Percentiles rank a stretch among this genome's conserved stretches.
Evolutionary conservation across 495 filamentous ascomycete genomes (phyloP).

Genomic region (Talaromyces proteolyticus): DNA sequence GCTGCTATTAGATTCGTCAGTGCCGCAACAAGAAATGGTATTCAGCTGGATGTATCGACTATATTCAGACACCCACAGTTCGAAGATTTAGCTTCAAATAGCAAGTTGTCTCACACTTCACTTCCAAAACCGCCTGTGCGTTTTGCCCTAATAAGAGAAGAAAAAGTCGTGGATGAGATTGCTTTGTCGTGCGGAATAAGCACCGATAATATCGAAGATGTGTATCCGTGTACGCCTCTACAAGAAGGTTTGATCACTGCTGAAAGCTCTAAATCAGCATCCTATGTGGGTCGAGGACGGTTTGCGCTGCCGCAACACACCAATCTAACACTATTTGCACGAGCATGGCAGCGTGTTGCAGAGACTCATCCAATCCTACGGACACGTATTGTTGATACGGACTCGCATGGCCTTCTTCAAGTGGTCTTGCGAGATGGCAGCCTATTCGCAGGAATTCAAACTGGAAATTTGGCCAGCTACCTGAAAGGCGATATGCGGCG

Average conservation of each 20-base stretch:
- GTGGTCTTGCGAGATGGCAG: conserved; percentile 43
- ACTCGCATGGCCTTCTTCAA: conserved; percentile 42
- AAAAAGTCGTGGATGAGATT: conserved; percentile 38
- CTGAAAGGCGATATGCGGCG: neutral
- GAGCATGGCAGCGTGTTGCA: neutral
- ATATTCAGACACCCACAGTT: conserved; percentile 13
- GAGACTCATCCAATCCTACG: conserved; percentile 32
- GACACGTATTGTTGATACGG: conserved; percentile 48
- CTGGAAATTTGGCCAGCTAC: neutral
- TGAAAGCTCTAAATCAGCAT: conserved; percentile 28
- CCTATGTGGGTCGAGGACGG: conserved; percentile 5
- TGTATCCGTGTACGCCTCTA: conserved; percentile 50
- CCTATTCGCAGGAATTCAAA: conserved; percentile 6
- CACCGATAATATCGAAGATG: conserved; percentile 39
- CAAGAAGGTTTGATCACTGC: conserved; percentile 55
- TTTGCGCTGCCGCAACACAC: conserved; percentile 33
- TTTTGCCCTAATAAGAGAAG: conserved; percentile 37
- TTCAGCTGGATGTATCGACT: conserved; percentile 13
- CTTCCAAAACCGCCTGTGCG: conserved; percentile 23
- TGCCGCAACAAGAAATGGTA: conserved; percentile 2
- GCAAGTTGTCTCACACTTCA: conserved; percentile 5
- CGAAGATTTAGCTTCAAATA: conserved; percentile 16
- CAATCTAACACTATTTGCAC: conserved; percentile 17
- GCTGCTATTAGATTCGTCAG: conserved; percentile 45
- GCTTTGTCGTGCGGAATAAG: conserved; percentile 33